A percentile compares a stretch with the other conserved stretches of the same genome.
phyloP scores from a whole-genome alignment of 352 stramenopile species.

The Phytophthora colocasiae region DNA sequence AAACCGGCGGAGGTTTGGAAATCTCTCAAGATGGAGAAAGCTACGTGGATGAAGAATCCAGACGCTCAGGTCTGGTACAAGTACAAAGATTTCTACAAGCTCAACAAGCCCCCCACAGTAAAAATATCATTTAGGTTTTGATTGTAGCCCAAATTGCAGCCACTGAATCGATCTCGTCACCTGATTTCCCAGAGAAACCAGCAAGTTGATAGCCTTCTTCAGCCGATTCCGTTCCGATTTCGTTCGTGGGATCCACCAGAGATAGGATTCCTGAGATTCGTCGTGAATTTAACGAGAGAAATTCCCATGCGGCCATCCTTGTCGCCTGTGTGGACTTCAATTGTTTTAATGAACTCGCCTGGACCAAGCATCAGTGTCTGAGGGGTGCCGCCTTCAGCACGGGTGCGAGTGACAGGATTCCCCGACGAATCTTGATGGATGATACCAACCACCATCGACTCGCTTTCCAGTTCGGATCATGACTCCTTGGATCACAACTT shows the following conservation, averaged over 20 bases:
- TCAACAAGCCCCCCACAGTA: background rate
- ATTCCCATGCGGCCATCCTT: background rate
- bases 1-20: background rate
- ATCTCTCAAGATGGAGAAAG: background rate
- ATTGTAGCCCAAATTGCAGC: background rate
- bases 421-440: too few relatives aligned
- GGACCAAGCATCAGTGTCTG: too few relatives aligned
- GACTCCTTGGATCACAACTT: too few relatives aligned
- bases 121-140: background rate
- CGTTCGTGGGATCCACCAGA: background rate
- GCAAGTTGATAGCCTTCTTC: background rate
- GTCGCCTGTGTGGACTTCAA: background rate
- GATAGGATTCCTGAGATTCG: background rate
- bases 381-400: too few relatives aligned
- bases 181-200: background rate
- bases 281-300: background rate
- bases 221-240: background rate
- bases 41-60: background rate
- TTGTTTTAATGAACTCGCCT: too few relatives aligned
- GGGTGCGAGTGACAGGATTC: too few relatives aligned
- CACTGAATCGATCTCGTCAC: background rate
- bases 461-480: too few relatives aligned
- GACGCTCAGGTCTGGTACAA: constrained; percentile 1
- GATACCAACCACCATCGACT: too few relatives aligned
- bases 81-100: constrained; percentile 7